Conservation (phyloP, 345 rosid genomes). For the Salix koriyanagi region DNA sequence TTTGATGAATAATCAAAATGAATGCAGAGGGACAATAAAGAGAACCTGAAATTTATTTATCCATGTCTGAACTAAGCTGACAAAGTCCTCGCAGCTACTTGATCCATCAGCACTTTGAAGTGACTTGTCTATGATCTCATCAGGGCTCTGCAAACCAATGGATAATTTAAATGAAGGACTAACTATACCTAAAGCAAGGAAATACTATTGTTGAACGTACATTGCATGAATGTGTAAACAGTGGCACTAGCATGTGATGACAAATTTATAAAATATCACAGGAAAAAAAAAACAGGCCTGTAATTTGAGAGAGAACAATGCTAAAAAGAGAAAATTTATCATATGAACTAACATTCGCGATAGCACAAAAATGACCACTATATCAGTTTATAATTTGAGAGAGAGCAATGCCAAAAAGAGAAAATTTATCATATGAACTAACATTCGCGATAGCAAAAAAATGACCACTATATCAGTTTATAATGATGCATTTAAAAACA, state of each 20-base stretch:
- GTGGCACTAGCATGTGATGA: background rate
- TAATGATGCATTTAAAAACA: background rate
- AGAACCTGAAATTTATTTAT: slow-evolving; percentile 70
- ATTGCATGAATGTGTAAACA: background rate
- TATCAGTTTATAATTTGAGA: background rate
- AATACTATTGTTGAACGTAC: background rate
- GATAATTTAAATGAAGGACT: slow-evolving; percentile 17
- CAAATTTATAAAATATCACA: background rate
- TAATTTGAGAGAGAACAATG: background rate
- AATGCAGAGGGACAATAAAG: background rate
- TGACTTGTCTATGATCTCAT: slow-evolving; percentile 71
- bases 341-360: background rate
- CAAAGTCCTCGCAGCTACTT: slow-evolving; percentile 75
- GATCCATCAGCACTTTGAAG: slow-evolving; percentile 63
- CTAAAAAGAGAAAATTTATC: background rate
- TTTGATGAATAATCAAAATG: background rate
- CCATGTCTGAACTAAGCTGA: slow-evolving; percentile 71
- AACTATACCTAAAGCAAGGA: slow-evolving; percentile 1
- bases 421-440: background rate
- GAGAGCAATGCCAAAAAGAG: background rate
- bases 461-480: background rate
- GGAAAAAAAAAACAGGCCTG: background rate
- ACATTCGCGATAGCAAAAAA: background rate
- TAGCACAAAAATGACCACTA: background rate
- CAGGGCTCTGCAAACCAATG: slow-evolving; percentile 56